A percentile compares a stretch with the other conserved stretches of the same genome.
These are phyloP conservation scores for Mycena galopus DNA, from an alignment of 768 basidiomycete species.

Conservation along the genomic window DNA sequence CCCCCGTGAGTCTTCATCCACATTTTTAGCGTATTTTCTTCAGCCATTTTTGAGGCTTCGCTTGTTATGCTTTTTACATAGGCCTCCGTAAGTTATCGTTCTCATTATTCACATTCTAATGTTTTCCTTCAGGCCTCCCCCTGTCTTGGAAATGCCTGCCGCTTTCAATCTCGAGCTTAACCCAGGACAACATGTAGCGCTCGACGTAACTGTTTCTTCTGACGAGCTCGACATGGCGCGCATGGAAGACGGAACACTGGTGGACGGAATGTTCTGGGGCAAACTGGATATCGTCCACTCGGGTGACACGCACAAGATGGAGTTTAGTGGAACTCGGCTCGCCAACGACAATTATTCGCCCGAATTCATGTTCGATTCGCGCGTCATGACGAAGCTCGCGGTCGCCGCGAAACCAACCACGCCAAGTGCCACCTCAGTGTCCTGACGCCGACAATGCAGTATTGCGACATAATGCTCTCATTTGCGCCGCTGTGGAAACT, in stretches of 20 bases:
- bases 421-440: slow-evolving; percentile 85
- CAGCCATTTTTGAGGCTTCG: slow-evolving; percentile 23
- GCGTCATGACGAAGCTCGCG: slow-evolving; percentile 82
- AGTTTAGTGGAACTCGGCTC: slow-evolving; percentile 85
- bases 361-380: slow-evolving; percentile 81
- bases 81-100: slow-evolving; percentile 64
- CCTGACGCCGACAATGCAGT: slow-evolving; percentile 78
- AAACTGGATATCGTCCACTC: slow-evolving; percentile 87
- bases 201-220: slow-evolving; percentile 84
- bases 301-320: slow-evolving; percentile 83
- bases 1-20: slow-evolving; percentile 71
- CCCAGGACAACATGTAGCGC: slow-evolving; percentile 83
- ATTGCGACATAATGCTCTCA: slow-evolving; percentile 82
- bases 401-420: slow-evolving; percentile 79
- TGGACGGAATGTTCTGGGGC: slow-evolving; percentile 91
- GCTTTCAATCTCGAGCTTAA: slow-evolving; percentile 85
- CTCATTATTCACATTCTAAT: slow-evolving; percentile 33
- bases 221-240: slow-evolving; percentile 92
- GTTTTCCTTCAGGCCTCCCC: slow-evolving; percentile 60
- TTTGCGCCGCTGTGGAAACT: slow-evolving; percentile 84
- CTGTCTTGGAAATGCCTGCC: slow-evolving; percentile 89
- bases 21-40: slow-evolving; percentile 20
- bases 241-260: slow-evolving; percentile 90
- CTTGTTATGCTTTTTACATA: slow-evolving; percentile 40
- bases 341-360: slow-evolving; percentile 70